phyloP scores from a whole-genome alignment of 1,284 basidiomycete species.

The Schizophyllum commune region DNA sequence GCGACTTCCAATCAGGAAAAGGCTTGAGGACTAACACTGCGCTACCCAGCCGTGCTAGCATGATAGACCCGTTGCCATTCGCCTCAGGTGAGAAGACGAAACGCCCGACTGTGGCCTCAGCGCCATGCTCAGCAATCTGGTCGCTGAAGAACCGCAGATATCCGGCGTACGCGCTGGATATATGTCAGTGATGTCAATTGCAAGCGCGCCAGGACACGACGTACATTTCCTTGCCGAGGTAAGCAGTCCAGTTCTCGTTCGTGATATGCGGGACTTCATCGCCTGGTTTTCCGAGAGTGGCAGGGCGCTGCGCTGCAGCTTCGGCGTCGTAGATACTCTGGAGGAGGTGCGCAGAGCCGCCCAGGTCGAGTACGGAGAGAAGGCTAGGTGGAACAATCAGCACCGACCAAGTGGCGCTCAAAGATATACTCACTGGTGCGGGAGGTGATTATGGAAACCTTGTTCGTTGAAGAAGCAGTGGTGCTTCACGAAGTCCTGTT shows the following conservation, averaged over 20 bases:
- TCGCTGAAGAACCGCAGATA: slow-evolving; percentile 52
- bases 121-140: slow-evolving; percentile 36
- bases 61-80: slow-evolving; percentile 39
- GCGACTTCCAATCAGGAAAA: neutral
- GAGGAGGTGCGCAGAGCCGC: slow-evolving; percentile 43
- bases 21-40: slow-evolving; percentile 38
- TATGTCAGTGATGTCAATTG: neutral
- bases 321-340: slow-evolving; percentile 45
- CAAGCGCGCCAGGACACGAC: too few relatives aligned
- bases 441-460: slow-evolving; percentile 59
- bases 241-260: slow-evolving; percentile 46
- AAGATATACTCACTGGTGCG: slow-evolving; percentile 37
- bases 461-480: slow-evolving; percentile 47
- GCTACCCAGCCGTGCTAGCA: slow-evolving; percentile 48
- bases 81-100: slow-evolving; percentile 47
- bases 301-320: slow-evolving; percentile 30
- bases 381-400: slow-evolving; percentile 21
- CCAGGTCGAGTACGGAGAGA: slow-evolving; percentile 59
- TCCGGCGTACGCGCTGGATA: slow-evolving; percentile 34
- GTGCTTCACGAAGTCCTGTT: slow-evolving; percentile 46
- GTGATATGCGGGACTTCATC: slow-evolving; percentile 23
- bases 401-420: neutral
- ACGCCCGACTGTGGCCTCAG: slow-evolving; percentile 35
- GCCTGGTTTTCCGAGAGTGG: slow-evolving; percentile 31
- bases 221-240: slow-evolving; percentile 47